Evolutionary conservation across 768 basidiomycete genomes (phyloP), one percentile per base, ranked within the genome.

Genomic region (Kwoniella dejecticola): DNA sequence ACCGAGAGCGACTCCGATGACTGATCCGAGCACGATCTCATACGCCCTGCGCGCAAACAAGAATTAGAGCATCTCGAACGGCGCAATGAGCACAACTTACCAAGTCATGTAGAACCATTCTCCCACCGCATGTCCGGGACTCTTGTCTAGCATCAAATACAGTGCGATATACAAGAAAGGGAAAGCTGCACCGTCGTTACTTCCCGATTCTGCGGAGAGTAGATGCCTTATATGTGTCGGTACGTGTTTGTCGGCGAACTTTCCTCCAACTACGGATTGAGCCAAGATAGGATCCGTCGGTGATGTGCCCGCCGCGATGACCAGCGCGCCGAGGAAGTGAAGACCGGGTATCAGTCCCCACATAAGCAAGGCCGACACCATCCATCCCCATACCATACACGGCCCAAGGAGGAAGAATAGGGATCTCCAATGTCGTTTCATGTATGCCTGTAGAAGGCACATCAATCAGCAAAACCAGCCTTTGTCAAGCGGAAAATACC

Each of bases 161-260:
- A 99, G 82, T 0, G 95, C 85, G 60, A 99, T 75, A 63, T 79
- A 80, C 27, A 98, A 82, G 79, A 97, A 97, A 0, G 93, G 94
- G 78, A 93, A 96, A 0, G 94, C 92, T 0, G 95, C 95, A 31
- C 96, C 96, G 63, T 99, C 96, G 77, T 98, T 99, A 73, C 91
- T 91, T 7, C 91, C 95, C 57, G 86, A 88, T 80, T 97, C 95
- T 4, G 90, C 91, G 0, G 89, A 85, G 6, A 96, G 81, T 42
- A 96, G 83, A 23, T 86, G 88, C 49, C 94, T 86, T 23, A 98
- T 82, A 53, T 90, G 87, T 5, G 80, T 78, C 4, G 82, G 82
- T 1, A 98, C 95, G 72, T 97, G 95, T 76, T 97, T 96, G 78
- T 97, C 90, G 2, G 96, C 96, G 81, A 91, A 99, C 81, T 90